phyloP scores from a whole-genome alignment of 495 filamentous ascomycete species.

The Aspergillus cristatus region DNA sequence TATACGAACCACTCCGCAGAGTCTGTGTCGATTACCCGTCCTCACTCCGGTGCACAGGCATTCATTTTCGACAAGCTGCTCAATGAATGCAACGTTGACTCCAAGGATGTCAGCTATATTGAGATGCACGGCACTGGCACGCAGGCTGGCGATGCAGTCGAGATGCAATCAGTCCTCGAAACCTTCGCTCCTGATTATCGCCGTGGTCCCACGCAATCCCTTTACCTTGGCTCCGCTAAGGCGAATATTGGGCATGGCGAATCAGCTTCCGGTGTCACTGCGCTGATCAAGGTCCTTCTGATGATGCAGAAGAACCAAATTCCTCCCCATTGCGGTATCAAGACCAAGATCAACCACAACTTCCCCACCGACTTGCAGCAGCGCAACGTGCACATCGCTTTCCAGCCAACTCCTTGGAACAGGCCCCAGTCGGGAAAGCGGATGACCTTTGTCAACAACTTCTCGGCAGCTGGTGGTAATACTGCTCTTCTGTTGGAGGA shows the following conservation, averaged over 20 bases:
- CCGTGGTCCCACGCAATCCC: constrained; percentile 56
- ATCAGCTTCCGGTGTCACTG: constrained; percentile 75
- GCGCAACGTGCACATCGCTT: constrained; percentile 65
- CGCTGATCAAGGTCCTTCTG: constrained; percentile 74
- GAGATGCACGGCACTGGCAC: constrained; percentile 91
- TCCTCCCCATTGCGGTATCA: constrained; percentile 83
- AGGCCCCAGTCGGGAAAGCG: constrained; percentile 54
- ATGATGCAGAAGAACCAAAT: constrained; percentile 83
- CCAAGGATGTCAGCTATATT: constrained; percentile 68
- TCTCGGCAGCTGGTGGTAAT: constrained; percentile 51
- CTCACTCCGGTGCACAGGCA: constrained; percentile 65
- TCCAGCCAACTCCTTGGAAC: constrained; percentile 50
- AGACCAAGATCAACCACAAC: constrained; percentile 68
- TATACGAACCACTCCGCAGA: constrained; percentile 71
- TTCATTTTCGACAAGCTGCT: constrained; percentile 60
- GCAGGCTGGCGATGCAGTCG: constrained; percentile 69
- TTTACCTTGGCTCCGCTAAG: constrained; percentile 79
- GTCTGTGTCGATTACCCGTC: constrained; percentile 73
- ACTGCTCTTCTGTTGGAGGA: constrained; percentile 48
- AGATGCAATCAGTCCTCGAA: constrained; percentile 70
- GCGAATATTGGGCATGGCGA: constrained; percentile 88
- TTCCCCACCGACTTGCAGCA: constrained; percentile 68
- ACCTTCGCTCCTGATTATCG: constrained; percentile 68
- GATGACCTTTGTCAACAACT: constrained; percentile 61
- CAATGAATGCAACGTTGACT: constrained; percentile 58